Evolutionary conservation across 257 asterid genomes (phyloP).

Genomic region (Solanum chmielewskii): DNA sequence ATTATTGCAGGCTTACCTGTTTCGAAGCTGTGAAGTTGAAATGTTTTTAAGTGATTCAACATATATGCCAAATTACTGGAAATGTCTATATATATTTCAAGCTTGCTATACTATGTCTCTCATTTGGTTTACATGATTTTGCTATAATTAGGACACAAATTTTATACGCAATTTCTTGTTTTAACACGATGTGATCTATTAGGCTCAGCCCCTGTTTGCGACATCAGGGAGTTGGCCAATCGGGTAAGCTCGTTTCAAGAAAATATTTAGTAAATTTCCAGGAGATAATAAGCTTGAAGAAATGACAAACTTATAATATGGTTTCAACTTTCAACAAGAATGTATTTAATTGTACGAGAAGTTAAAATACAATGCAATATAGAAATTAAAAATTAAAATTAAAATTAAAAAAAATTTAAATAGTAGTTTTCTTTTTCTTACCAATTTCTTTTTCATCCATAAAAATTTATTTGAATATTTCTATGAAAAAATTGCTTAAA

Average conservation of each 20-base stretch:
- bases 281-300: too few species aligned
- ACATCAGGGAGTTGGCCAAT: too few species aligned
- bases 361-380: too few species aligned
- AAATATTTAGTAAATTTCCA: too few species aligned
- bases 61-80: neutral
- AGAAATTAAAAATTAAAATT: too few species aligned
- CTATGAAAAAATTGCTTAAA: too few species aligned
- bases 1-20: conserved; percentile 51
- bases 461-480: too few species aligned
- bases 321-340: neutral
- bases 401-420: too few species aligned
- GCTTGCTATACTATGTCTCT: neutral
- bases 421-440: too few species aligned
- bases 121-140: neutral
- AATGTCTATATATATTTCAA: neutral
- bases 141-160: neutral
- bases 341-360: neutral
- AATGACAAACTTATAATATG: neutral
- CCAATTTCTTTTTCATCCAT: too few species aligned
- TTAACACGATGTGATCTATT: neutral
- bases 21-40: conserved; percentile 46
- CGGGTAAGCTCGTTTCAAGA: too few species aligned
- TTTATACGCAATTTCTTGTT: neutral
- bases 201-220: too few species aligned
- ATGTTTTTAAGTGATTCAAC: neutral